phyloP scores from a whole-genome alignment of 139 green algal species.

The Ettlia oleoabundans region DNA sequence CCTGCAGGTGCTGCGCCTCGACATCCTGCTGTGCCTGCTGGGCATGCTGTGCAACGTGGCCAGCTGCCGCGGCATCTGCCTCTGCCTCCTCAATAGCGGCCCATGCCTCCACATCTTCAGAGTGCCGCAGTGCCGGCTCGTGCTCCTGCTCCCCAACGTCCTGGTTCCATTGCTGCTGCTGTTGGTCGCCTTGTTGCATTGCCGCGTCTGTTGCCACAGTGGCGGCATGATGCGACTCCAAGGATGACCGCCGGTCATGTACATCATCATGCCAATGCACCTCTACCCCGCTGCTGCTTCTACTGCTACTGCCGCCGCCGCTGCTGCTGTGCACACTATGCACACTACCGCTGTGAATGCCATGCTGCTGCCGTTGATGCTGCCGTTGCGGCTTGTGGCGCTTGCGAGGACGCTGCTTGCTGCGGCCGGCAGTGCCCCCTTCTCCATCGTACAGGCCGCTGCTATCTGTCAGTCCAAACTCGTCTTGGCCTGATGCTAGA shows the following conservation, averaged over 20 bases:
- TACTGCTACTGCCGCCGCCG: conserved; percentile 5
- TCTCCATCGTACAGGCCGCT: neutral
- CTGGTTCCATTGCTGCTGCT: conserved; percentile 2
- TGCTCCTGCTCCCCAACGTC: neutral
- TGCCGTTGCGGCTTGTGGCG: conserved; percentile 13
- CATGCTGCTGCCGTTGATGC: neutral
- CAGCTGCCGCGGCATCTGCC: neutral
- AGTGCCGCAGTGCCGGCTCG: neutral
- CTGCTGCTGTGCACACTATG: too few relatives aligned
- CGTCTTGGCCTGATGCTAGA: neutral
- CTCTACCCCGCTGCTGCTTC: neutral
- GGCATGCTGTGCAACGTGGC: neutral
- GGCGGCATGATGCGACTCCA: neutral
- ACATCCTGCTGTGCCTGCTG: neutral
- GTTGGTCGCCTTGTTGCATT: too few relatives aligned
- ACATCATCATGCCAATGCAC: neutral
- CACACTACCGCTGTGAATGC: too few relatives aligned
- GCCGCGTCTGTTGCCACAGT: too few relatives aligned
- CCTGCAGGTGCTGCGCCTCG: conserved; percentile 15
- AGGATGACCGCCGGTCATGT: neutral
- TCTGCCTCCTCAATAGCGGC: neutral
- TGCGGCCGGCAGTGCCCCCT: neutral
- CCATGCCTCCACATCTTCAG: neutral
- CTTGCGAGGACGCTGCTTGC: neutral
- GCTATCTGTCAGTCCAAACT: neutral